Percentiles rank a stretch among this genome's conserved stretches.
These are phyloP conservation scores for Atkinsonella texensis DNA, from an alignment of 2,329 filamentous ascomycete genomes.

Conservation along the genomic window DNA sequence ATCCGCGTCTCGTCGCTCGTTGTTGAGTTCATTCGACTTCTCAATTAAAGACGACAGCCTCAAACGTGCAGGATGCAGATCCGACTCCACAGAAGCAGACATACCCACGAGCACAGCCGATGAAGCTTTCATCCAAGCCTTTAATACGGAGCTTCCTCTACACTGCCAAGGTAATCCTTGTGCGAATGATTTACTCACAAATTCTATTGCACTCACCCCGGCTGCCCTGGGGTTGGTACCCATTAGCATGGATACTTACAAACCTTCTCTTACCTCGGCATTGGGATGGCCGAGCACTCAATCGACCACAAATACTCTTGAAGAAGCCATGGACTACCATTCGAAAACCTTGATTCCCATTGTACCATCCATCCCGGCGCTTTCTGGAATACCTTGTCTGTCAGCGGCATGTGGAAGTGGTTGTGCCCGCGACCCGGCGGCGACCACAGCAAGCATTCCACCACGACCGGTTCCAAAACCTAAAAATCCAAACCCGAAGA, in stretches of 20 bases:
- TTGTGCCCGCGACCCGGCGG: background rate
- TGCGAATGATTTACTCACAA: background rate
- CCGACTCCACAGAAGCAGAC: background rate
- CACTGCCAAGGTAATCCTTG: background rate
- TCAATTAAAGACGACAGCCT: background rate
- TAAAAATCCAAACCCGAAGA: constrained; percentile 24
- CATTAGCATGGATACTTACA: background rate
- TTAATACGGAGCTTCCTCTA: background rate
- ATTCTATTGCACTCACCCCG: background rate
- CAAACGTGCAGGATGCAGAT: background rate
- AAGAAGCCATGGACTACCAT: background rate
- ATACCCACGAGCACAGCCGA: too few species aligned
- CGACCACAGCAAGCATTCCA: constrained; percentile 5
- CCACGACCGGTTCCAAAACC: constrained; percentile 25
- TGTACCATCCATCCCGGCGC: background rate
- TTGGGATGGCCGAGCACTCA: background rate
- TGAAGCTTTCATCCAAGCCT: background rate
- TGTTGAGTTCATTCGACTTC: background rate
- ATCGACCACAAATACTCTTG: background rate
- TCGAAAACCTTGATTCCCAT: background rate
- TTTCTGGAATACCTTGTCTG: background rate
- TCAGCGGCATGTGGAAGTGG: background rate
- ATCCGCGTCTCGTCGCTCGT: background rate
- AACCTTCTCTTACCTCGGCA: background rate
- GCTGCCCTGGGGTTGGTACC: background rate